Percentiles rank a stretch among this genome's conserved stretches.
phyloP scores from a whole-genome alignment of 139 green algal species.

The Bryopsis sp. region DNA sequence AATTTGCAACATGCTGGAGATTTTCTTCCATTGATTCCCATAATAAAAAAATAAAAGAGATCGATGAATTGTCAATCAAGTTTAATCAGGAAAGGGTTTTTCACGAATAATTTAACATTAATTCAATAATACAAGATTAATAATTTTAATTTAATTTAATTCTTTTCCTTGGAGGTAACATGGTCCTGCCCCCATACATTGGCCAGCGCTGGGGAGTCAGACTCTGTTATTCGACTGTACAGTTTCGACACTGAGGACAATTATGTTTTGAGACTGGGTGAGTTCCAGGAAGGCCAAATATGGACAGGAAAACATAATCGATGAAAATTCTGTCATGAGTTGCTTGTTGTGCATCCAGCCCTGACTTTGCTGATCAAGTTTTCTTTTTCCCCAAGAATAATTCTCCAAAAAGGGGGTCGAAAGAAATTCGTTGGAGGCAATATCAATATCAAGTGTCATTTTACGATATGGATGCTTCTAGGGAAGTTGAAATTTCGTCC shows the following conservation, averaged over 20 bases:
- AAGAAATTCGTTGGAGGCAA: too few relatives aligned
- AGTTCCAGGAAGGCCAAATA: too few relatives aligned
- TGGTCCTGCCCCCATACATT: neutral
- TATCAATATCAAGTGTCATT: too few relatives aligned
- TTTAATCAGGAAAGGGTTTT: neutral
- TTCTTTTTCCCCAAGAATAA: too few relatives aligned
- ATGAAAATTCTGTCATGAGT: too few relatives aligned
- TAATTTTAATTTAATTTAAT: neutral
- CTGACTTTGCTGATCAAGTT: too few relatives aligned
- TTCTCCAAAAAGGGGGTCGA: too few relatives aligned
- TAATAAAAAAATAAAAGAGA: neutral
- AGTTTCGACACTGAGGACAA: neutral
- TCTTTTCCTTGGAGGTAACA: neutral
- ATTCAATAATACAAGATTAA: neutral
- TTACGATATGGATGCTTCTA: too few relatives aligned
- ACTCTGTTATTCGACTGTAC: neutral
- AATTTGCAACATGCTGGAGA: neutral
- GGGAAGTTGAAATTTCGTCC: too few relatives aligned
- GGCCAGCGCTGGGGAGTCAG: neutral
- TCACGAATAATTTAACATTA: neutral
- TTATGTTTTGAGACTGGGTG: neutral
- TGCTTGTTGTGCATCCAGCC: too few relatives aligned
- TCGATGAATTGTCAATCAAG: neutral
- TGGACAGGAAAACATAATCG: too few relatives aligned
- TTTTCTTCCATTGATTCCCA: neutral